Evolutionary conservation across 2,329 filamentous ascomycete species (phyloP), one percentile per base, ranked within the genome.

Genomic region (Botrytis sinoallii): DNA sequence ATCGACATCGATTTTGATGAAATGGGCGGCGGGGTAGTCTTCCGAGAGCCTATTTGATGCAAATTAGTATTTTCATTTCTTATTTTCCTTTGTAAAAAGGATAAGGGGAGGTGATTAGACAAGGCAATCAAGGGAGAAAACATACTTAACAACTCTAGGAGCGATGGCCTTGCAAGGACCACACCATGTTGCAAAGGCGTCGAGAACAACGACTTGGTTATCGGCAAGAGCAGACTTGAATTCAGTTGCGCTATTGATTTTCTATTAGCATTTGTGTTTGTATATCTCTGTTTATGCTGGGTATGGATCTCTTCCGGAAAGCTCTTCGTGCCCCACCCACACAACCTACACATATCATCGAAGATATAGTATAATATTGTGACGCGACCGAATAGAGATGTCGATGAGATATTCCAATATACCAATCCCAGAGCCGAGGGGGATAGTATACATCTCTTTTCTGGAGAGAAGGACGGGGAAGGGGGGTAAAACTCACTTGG

Each of bases 1-100:
- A 83, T 98, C 95, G 79, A 98, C 94, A 83, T 98, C 94, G 81
- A 98, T 86, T 88, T 97, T 96, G 88, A 90, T 90, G 85, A 97
- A 98, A 83, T 89, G 86, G 77, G 92, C 87, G 77, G 85, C 82
- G 77, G 88, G 83, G 85, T 88, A 89, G 74, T 84, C 82, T 61
- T 91, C 83, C 80, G 90, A 89, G 83, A 89, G 86, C 76, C 90
- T 92, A 80, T 63, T 20, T 29, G 4, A 2, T 14, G 76, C 42
- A 79, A 79, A 42, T 76, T 46, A 59, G 60, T 74, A 75, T 25
- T 22, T 32, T 18, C n/a, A 42, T 35, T 35, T 7, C 40, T 32
- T 5, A 44, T 77, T 35, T 16, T 40, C 80, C 38, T 74, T 32
- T 32, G 38, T 75, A 74, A 7, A 71, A 68, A 25, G 3, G 22